Evolutionary conservation across 306 rosid genomes (phyloP), one percentile per base, ranked within the genome.

Genomic region (Lathyrus oleraceus): DNA sequence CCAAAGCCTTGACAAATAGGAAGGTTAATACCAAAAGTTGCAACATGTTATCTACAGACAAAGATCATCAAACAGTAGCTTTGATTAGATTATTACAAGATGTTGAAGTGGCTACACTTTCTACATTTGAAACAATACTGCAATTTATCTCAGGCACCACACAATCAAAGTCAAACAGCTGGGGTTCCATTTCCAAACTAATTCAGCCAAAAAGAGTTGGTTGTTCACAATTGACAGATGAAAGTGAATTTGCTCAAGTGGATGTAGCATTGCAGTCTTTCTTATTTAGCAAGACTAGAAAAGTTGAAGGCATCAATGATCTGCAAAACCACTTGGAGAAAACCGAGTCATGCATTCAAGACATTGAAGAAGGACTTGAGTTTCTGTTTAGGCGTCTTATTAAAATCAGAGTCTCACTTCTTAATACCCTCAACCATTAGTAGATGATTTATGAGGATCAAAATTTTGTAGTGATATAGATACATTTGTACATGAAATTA

Each of bases 321-420:
- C 17, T 80, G 15, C 74, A 70, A 21, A 56, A 42, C 51, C 65
- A 70, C 5, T 59, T 81, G 71, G 81, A 76, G 60, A 71, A 65
- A 63, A 15, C 67, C 42, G 81, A 76, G 40, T 70, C 39, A 0
- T 21, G 74, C 61, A 76, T 76, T 81, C 74, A 81, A 42, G 81
- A 76, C 14, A 23, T 81, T 38, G 78, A 74, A 80, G 70, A 80
- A 80, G 77, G 73, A 14, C 74, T 76, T 16, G 78, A 75, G 35
- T 64, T 49, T 14, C 28, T 80, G 3, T 80, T 76, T 52, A 81
- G 78, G 64, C 58, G 72, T 40, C 20, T 81, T 0, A 81, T 81
- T 11, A 81, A 72, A 67, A 75, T 71, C 10, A 70, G 81, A 71
- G 75, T 75, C 39, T 57, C 81, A 30, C 81, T 71, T 49, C 77